A percentile compares a stretch with the other conserved stretches of the same genome.
Conservation (phyloP, 495 filamentous ascomycete species). For the Barbatosphaeria neglecta region DNA sequence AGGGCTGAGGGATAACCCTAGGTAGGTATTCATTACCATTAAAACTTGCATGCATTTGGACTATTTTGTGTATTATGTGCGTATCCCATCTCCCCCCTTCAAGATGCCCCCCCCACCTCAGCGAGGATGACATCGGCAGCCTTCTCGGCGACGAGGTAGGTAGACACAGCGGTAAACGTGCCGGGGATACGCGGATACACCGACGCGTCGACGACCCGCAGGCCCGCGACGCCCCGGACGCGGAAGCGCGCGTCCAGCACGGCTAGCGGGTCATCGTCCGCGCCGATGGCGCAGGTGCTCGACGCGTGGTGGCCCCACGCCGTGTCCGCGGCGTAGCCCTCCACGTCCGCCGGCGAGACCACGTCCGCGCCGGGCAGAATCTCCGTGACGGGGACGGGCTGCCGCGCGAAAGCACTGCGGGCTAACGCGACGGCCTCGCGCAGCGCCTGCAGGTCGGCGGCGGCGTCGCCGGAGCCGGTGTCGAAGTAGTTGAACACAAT, state of each 20-base stretch:
- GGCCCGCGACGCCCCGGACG: conserved; percentile 41
- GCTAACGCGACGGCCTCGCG: conserved; percentile 34
- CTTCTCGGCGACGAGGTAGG: conserved; percentile 52
- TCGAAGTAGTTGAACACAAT: conserved; percentile 49
- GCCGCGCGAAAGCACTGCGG: conserved; percentile 24
- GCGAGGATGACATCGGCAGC: conserved; percentile 26
- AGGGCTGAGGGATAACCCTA: too few relatives aligned
- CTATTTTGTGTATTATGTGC: too few relatives aligned
- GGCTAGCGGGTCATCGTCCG: conserved; percentile 40
- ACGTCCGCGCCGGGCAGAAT: conserved; percentile 37
- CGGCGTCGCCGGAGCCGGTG: conserved; percentile 4
- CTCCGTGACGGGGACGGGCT: conserved; percentile 28
- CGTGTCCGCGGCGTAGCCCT: conserved; percentile 37
- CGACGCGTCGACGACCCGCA: conserved; percentile 51
- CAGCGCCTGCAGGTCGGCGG: conserved; percentile 27
- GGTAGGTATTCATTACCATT: too few relatives aligned
- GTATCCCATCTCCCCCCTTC: too few relatives aligned
- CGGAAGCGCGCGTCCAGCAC: conserved; percentile 48
- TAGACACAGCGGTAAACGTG: conserved; percentile 39
- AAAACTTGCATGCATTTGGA: too few relatives aligned
- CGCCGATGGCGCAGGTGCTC: conserved; percentile 46
- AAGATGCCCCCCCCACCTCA: too few relatives aligned
- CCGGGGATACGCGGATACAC: conserved; percentile 48
- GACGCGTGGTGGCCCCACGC: conserved; percentile 52
- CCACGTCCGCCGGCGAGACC: conserved; percentile 23